Evolutionary conservation across 1,284 basidiomycete genomes (phyloP).

Genomic region (Ganoderma leucocontextum): DNA sequence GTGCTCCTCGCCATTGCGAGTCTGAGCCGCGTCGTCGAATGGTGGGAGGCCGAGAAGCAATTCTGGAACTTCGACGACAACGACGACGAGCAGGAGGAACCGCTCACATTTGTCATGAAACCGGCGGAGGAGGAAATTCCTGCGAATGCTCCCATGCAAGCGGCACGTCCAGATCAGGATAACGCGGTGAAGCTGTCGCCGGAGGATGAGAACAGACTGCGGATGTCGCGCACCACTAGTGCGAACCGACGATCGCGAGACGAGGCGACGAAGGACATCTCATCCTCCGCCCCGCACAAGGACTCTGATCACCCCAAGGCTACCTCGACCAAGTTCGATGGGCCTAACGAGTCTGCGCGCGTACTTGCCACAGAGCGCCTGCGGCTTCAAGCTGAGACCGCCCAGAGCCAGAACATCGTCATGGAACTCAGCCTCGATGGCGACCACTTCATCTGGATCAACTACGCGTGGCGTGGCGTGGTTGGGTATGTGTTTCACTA

Average conservation of each 20-base stretch:
- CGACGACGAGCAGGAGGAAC: slow-evolving; percentile 89
- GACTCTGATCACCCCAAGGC: slow-evolving; percentile 36
- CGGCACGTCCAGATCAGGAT: slow-evolving; percentile 48
- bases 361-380: slow-evolving; percentile 86
- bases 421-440: slow-evolving; percentile 95
- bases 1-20: slow-evolving; percentile 96
- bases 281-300: slow-evolving; percentile 44
- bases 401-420: slow-evolving; percentile 94
- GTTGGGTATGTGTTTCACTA: slow-evolving; percentile 76
- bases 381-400: slow-evolving; percentile 88
- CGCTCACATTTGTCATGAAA: slow-evolving; percentile 89
- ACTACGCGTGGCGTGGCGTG: slow-evolving; percentile 93
- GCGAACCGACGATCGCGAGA: slow-evolving; percentile 64
- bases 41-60: slow-evolving; percentile 99
- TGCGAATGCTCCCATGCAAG: slow-evolving; percentile 50
- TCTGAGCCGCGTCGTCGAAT: slow-evolving; percentile 95
- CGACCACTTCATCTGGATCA: slow-evolving; percentile 92
- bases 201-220: slow-evolving; percentile 66
- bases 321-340: slow-evolving; percentile 53
- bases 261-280: slow-evolving; percentile 59
- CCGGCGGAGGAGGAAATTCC: slow-evolving; percentile 66
- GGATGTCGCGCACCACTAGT: slow-evolving; percentile 57
- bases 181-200: slow-evolving; percentile 53
- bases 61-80: slow-evolving; percentile 99
- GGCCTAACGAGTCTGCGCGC: slow-evolving; percentile 74